Base-by-base conservation (phyloP, 148 eudicot genomes). In the Fallopia convolvulus region DNA sequence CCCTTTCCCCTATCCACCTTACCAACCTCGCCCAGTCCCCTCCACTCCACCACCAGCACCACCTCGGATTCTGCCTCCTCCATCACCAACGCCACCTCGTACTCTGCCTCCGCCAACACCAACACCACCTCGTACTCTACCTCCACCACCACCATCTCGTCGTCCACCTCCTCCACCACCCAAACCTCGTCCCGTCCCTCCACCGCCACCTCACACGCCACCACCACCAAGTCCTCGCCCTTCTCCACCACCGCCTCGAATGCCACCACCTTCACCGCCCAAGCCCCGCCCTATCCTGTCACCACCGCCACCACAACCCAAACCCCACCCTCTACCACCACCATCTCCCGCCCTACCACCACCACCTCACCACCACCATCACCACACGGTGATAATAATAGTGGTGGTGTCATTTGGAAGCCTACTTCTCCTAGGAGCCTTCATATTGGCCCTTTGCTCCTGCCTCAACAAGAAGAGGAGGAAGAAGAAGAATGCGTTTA, bases 321-420 rank as follows among this genome's bases (percentile, higher is more conserved):
- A 58, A 5, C 65, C 65, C 9, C 65, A 58, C 65, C 65, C 65
- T 21, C 30, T 20, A 0, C 65, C 65, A 6, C 65, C 65, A 21
- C 65, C 65, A 2, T 9, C 78, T 0, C 65, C 41, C 30, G 46
- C 75, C 3, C 60, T 66, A 5, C 82, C 82, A 0, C 58, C 70
- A 0, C 48, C 79, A 17, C 79, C 81, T 20, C 48, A 79, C 9
- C 72, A 79, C 18, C 81, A 58, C 71, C 79, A 56, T 75, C 79
- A 81, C 36, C 61, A 76, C 1, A 77, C 75, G 11, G 74, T 84
- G 74, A 75, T 84, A 18, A 44, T 84, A 33, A 50, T 84, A 0
- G 74, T 84, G 11, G 20, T 82, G 44, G 65, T 84, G 9, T 82
- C 87, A 41, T 75, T 82, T 17, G 83, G 84, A n/a, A 30, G 81